Evolutionary conservation across 2,329 filamentous ascomycete species (phyloP), one percentile per base, ranked within the genome.

Genomic region (Venturia asperata): DNA sequence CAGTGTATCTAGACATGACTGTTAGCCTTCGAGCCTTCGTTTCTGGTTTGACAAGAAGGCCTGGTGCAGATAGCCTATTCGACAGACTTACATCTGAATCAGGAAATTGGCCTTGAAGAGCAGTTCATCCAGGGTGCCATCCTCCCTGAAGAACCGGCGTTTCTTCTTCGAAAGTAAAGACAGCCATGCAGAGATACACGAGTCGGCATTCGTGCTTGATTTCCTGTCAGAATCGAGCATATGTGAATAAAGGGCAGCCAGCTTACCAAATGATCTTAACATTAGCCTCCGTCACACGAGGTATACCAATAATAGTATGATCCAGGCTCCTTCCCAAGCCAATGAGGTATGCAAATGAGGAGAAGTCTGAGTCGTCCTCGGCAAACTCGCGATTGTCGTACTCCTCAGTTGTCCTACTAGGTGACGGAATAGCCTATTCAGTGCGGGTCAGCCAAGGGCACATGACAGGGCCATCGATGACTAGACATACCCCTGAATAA

Each of bases 81-180:
- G 9, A 17, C 13, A 61, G 21, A 34, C 72, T 67, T 68, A 74
- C 73, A 72, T 70, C 63, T 84, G 79, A 63, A 83, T 81, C 70
- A 95, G 89, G 85, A 95, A 92, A 68, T 90, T 87, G 0, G 90
- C 92, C 74, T 95, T 91, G 77, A 96, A 96, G 76, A 96, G 87
- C 83, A 96, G 88, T 76, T 96, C 90, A 73, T 97, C 92, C 15
- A 92, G 81, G 64, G 85, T 82, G 39, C 90, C 87, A 70, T 88
- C 85, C 67, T 84, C 82, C 66, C 85, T 83, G 64, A 94, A 78
- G n/a, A 90, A 81, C 67, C 90, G 84, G 64, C 82, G 81, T 76
- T 95, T 95, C 15, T 81, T 81, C 19, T 82, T 79, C 0, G 92
- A 92, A 0, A 96, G 79, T 70, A 94, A 88, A 61, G 93, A 83